Evolutionary conservation across 257 asterid species (phyloP).

Genomic region (Solanum bulbocastanum): DNA sequence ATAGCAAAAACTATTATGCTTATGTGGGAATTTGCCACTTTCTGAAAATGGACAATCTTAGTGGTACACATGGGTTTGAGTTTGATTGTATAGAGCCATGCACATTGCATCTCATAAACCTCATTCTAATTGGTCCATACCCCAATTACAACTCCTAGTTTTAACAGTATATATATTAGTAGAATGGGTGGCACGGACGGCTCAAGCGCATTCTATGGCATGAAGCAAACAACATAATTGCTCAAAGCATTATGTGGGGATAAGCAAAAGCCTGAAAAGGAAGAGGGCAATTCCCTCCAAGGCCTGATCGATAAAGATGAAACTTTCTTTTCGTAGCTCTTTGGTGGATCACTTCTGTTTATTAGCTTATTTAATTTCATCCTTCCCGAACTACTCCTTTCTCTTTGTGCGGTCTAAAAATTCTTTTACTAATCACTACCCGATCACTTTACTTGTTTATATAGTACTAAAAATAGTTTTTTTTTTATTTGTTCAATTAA

Average conservation of each 20-base stretch:
- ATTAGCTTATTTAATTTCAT: neutral
- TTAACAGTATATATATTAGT: neutral
- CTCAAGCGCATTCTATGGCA: constrained; percentile 6
- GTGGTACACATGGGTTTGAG: neutral
- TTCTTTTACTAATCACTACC: neutral
- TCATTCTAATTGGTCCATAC: neutral
- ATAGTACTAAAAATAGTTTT: neutral
- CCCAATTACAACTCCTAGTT: neutral
- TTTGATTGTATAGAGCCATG: neutral
- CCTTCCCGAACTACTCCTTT: neutral
- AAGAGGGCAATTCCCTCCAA: neutral
- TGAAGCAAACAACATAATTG: neutral
- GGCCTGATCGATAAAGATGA: neutral
- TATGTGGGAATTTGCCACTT: neutral
- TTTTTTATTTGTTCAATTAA: no score
- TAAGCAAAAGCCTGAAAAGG: neutral
- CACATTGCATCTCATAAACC: neutral
- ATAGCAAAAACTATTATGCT: neutral
- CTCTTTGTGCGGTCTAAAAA: neutral
- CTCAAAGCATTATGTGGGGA: constrained; percentile 10
- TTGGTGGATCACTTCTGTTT: neutral
- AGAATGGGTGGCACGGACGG: neutral
- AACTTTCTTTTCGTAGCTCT: neutral
- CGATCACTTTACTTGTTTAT: no score
- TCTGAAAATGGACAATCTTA: neutral